A percentile compares a stretch with the other conserved stretches of the same genome.
These are phyloP conservation scores for Angomonas ambiguus DNA, from an alignment of 208 protist species.

Conservation along the genomic window DNA sequence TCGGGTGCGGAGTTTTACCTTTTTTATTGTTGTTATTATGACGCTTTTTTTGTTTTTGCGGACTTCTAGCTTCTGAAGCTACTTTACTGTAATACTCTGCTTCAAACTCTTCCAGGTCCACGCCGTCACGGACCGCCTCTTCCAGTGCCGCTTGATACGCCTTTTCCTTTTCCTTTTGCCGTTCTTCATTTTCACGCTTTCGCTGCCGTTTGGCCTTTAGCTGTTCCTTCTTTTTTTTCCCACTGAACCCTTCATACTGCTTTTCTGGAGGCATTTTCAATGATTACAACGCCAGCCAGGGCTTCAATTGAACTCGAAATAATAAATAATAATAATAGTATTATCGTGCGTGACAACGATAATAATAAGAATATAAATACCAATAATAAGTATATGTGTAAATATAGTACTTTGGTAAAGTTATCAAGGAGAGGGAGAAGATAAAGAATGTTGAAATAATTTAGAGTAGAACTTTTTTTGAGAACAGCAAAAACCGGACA, in stretches of 20 bases:
- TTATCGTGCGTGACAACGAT: conserved; percentile 10
- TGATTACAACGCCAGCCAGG: no score
- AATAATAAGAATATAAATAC: no score
- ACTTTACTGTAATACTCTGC: not conserved
- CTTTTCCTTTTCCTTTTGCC: conserved; percentile 7
- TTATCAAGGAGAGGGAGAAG: no score
- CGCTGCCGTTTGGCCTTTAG: conserved; percentile 77
- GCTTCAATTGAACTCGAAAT: conserved; percentile 12
- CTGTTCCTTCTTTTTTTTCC: conserved; percentile 91
- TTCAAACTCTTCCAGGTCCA: not conserved
- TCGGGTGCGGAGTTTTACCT: not conserved
- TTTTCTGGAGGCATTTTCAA: conserved; percentile 31
- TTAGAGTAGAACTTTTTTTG: no score
- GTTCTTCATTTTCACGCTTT: conserved; percentile 55
- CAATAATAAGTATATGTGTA: no score
- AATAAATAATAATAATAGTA: conserved; percentile 5
- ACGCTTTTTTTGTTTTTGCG: not conserved
- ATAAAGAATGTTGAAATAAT: no score
- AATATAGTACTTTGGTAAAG: no score
- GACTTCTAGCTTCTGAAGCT: not conserved
- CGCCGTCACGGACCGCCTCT: not conserved
- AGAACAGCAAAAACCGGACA: no score
- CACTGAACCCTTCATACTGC: conserved; percentile 50
- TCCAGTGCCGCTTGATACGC: not conserved
- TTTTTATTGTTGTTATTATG: not conserved